These are phyloP conservation scores for Peronospora farinosa DNA, from an alignment of 352 stramenopile genomes.

Conservation along the genomic window DNA sequence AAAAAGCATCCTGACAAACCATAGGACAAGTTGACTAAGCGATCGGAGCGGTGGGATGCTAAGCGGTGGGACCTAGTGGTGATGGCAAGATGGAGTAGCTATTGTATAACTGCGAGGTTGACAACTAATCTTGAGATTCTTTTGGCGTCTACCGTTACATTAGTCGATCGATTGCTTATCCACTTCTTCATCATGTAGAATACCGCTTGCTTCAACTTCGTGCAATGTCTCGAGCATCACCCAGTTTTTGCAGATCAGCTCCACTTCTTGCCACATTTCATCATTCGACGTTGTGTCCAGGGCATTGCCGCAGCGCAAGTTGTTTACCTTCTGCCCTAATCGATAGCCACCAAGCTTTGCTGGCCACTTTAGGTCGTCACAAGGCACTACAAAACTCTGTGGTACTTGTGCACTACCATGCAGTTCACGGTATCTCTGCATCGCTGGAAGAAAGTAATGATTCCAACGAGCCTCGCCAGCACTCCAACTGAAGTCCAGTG, in stretches of 20 bases:
- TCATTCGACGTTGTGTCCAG: slow-evolving; percentile 3
- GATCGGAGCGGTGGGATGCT: slow-evolving; percentile 24
- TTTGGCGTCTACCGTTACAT: not conserved
- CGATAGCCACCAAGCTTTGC: too few relatives aligned
- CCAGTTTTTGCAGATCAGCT: slow-evolving; percentile 42
- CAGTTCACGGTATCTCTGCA: too few relatives aligned
- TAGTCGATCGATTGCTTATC: not conserved
- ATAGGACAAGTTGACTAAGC: slow-evolving; percentile 22
- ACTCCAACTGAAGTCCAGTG: too few relatives aligned
- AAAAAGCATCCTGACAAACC: slow-evolving; percentile 19
- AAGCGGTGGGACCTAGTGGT: slow-evolving; percentile 29
- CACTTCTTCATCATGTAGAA: not conserved
- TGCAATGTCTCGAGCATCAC: slow-evolving; percentile 37
- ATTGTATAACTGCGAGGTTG: slow-evolving; percentile 25
- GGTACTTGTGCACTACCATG: slow-evolving; percentile 23
- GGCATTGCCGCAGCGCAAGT: slow-evolving; percentile 23
- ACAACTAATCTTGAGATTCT: not conserved
- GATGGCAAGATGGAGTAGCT: slow-evolving; percentile 8
- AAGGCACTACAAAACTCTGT: not conserved
- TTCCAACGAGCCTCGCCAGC: too few relatives aligned
- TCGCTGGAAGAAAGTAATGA: too few relatives aligned
- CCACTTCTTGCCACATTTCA: slow-evolving; percentile 29
- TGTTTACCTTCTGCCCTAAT: slow-evolving; percentile 36
- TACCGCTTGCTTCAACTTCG: slow-evolving; percentile 11
- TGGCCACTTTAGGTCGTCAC: too few relatives aligned